Evolutionary conservation across 2,329 filamentous ascomycete genomes (phyloP).

Genomic region (Cladosporium oxysporum): DNA sequence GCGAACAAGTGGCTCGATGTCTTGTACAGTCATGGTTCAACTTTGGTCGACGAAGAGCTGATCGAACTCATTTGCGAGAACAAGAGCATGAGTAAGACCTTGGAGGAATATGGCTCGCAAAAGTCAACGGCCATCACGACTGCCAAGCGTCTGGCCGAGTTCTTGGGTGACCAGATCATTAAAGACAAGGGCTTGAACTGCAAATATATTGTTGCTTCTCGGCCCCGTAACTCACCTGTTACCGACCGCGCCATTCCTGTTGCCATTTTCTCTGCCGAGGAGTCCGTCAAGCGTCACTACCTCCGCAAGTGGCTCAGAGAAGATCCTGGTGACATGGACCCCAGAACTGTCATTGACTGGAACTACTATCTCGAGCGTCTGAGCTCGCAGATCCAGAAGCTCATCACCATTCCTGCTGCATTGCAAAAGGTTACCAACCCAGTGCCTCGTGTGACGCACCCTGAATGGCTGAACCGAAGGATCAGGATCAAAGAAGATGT

Average conservation of each 20-base stretch:
- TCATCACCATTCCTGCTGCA: conserved; percentile 97
- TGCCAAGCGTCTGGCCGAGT: conserved; percentile 89
- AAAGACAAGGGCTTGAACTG: conserved; percentile 99
- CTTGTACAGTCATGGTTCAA: conserved; percentile 81
- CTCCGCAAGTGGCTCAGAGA: conserved; percentile 95
- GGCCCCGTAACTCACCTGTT: conserved; percentile 83
- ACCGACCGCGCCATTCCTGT: conserved; percentile 94
- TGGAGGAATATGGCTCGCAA: conserved; percentile 92
- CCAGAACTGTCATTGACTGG: conserved; percentile 89
- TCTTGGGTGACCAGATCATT: conserved; percentile 96
- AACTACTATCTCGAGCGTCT: conserved; percentile 95
- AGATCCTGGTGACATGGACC: conserved; percentile 87
- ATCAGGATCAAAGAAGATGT: conserved; percentile 96
- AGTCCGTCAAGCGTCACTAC: conserved; percentile 82
- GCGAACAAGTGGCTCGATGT: conserved; percentile 98
- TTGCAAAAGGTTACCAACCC: conserved; percentile 94
- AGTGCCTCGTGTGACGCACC: conserved; percentile 88
- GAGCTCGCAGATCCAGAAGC: conserved; percentile 95
- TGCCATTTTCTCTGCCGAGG: conserved; percentile 94
- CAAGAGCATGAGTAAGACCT: conserved; percentile 93
- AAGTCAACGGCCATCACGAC: conserved; percentile 99
- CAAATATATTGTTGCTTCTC: conserved; percentile 96
- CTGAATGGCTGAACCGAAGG: conserved; percentile 91
- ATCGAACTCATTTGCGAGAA: conserved; percentile 99
- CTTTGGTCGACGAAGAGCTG: conserved; percentile 91